These are phyloP conservation scores for Euclidium syriacum DNA, from an alignment of 345 rosid genomes.

Conservation along the genomic window DNA sequence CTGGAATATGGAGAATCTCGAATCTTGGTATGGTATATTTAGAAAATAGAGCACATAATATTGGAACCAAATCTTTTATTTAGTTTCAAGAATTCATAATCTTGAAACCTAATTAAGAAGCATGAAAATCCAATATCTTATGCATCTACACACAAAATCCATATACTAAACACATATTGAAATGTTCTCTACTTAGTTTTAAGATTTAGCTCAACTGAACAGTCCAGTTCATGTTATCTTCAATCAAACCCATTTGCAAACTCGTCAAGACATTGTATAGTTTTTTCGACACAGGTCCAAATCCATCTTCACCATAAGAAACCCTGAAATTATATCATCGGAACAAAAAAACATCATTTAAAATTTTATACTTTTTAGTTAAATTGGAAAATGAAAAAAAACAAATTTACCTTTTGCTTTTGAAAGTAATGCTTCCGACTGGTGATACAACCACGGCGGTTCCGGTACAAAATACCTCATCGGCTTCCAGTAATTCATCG, in stretches of 20 bases:
- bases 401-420: slow-evolving; percentile 46
- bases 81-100: not conserved
- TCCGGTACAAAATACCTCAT: slow-evolving; percentile 87
- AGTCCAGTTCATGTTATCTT: slow-evolving; percentile 80
- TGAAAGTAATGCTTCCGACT: slow-evolving; percentile 76
- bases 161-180: not conserved
- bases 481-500: slow-evolving; percentile 79
- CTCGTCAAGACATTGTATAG: slow-evolving; percentile 61
- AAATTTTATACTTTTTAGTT: not conserved
- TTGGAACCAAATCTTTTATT: no score
- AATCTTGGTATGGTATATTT: no score
- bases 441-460: slow-evolving; percentile 90
- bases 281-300: slow-evolving; percentile 50
- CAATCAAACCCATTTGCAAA: slow-evolving; percentile 74
- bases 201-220: slow-evolving; percentile 37
- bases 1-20: no score
- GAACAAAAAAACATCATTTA: not conserved
- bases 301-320: slow-evolving; percentile 47
- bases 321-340: slow-evolving; percentile 37
- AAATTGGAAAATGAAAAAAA: not conserved
- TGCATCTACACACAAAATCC: not conserved
- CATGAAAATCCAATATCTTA: not conserved
- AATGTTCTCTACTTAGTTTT: not conserved
- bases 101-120: not conserved
- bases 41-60: no score